A percentile compares a stretch with the other conserved stretches of the same genome.
Conservation (phyloP, 257 asterid genomes). For the Nemophila menziesii region DNA sequence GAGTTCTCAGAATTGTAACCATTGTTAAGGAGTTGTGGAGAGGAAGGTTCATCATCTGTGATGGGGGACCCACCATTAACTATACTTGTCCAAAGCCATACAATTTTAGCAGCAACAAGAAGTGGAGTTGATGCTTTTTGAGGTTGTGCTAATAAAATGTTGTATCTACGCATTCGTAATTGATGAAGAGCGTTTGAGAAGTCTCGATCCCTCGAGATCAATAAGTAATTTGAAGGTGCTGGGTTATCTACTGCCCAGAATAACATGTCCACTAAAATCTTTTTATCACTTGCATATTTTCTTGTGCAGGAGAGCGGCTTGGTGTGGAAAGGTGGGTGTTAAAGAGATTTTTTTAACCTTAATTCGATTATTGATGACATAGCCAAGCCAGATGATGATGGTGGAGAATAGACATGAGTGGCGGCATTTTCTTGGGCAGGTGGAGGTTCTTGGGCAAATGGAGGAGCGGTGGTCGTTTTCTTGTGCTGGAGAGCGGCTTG, state of each 20-base stretch:
- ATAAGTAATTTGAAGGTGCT: constrained; percentile 74
- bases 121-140: constrained; percentile 73
- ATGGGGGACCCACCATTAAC: constrained; percentile 74
- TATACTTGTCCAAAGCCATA: constrained; percentile 89
- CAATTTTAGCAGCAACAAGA: constrained; percentile 83
- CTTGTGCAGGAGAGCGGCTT: too few species aligned
- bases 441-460: too few species aligned
- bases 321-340: too few species aligned
- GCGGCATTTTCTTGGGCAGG: too few species aligned
- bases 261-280: constrained; percentile 85
- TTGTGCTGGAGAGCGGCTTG: too few species aligned
- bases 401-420: too few species aligned
- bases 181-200: constrained; percentile 91
- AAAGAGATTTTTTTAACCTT: too few species aligned
- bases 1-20: constrained; percentile 33
- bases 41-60: constrained; percentile 43
- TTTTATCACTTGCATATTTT: constrained; percentile 95
- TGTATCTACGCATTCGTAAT: constrained; percentile 80
- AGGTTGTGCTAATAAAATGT: constrained; percentile 85
- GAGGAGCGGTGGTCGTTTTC: too few species aligned
- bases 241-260: constrained; percentile 98
- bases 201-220: constrained; percentile 90
- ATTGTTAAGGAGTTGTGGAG: constrained; percentile 39
- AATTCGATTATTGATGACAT: too few species aligned
- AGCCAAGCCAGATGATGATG: too few species aligned